Percentiles rank a stretch among this genome's conserved stretches.
These are phyloP conservation scores for Sporopachydermia quercuum DNA, from an alignment of 805 yeast genomes.

Conservation along the genomic window DNA sequence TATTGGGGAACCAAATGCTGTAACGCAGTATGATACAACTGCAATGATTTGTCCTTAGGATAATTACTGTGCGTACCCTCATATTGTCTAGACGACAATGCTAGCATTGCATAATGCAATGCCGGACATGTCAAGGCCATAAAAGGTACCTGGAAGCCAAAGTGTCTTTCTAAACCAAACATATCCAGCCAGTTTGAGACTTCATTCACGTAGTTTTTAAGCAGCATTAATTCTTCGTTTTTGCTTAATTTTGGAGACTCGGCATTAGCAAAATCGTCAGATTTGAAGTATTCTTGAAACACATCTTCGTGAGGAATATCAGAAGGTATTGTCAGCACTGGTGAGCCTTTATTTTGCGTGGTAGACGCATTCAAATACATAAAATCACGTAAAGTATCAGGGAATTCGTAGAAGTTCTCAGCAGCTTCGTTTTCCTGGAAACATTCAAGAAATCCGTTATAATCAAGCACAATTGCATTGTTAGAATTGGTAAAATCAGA, in stretches of 20 bases:
- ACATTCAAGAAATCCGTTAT: neutral
- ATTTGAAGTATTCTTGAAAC: neutral
- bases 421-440: neutral
- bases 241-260: neutral
- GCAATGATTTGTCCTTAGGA: conserved; percentile 17
- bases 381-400: neutral
- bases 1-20: neutral
- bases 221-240: neutral
- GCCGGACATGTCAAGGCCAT: conserved; percentile 25
- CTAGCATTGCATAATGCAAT: conserved; percentile 18
- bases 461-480: too few relatives aligned
- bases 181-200: conserved; percentile 26
- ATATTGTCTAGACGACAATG: conserved; percentile 20
- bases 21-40: conserved; percentile 6
- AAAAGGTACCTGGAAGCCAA: conserved; percentile 20
- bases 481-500: too few relatives aligned
- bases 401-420: neutral
- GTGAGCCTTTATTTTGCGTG: neutral
- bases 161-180: conserved; percentile 21
- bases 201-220: conserved; percentile 21
- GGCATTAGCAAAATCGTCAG: neutral
- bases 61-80: conserved; percentile 17
- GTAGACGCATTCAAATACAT: neutral
- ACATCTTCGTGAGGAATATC: neutral
- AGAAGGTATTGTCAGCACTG: neutral